Evolutionary conservation across 2,329 filamentous ascomycete species (phyloP), one percentile per base, ranked within the genome.

Genomic region (Myotisia sp.): DNA sequence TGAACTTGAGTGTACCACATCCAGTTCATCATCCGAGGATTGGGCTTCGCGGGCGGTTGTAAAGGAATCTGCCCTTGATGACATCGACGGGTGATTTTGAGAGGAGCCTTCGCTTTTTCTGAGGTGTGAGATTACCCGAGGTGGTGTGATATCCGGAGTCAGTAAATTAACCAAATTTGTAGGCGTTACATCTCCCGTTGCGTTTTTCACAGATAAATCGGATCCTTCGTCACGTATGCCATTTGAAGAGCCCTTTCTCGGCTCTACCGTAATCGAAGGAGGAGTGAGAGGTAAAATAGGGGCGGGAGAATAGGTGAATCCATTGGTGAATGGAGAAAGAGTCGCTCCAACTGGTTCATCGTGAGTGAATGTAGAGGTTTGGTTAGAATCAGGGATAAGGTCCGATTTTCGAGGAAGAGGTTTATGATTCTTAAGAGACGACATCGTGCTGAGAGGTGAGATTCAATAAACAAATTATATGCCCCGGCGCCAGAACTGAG

Each of bases 141-240:
- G 79, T 34, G 79, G 80, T 10, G 79, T 85, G 29, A 79, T 70
- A 55, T 84, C 79, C 21, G 79, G 80, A 3, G 79, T 85, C 20
- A 77, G 79, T 10, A 76, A 76, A 46, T 74, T 80, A 47, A 68
- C 67, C 43, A 76, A 71, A 43, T 73, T 71, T 18, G 73, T 67
- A 32, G 76, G 75, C 4, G 76, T 81, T 36, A 63, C 60, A 23
- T 45, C 46, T 19, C 45, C 45, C 14, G n/a, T n/a, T n/a, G n/a
- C n/a, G n/a, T n/a, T n/a, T n/a, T n/a, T n/a, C n/a, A n/a, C n/a
- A 39, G 44, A 10, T 43, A 49, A 32, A 42, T 47, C 44, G 21
- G 43, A 45, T 33, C 43, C 43, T 18, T 45, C 48, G 24, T 30
- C 32, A 37, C 43, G 42, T 35, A 42, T 34, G 18, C 33, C 38